These are phyloP conservation scores for Insectozyma bohioensis DNA, from an alignment of 1,139 yeast genomes.

Conservation along the genomic window DNA sequence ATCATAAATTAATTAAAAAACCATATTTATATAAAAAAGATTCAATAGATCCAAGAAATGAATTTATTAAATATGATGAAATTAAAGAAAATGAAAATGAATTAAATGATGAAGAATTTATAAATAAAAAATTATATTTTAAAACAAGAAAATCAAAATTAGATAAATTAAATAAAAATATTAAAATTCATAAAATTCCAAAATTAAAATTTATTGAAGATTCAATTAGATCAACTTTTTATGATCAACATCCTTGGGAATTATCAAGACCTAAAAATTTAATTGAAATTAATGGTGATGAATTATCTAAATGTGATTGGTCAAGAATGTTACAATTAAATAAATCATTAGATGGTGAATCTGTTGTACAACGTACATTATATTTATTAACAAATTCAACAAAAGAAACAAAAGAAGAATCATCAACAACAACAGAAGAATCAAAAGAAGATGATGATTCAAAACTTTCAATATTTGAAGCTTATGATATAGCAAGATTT, in stretches of 20 bases:
- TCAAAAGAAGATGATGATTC: too few relatives aligned
- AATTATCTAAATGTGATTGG: constrained; percentile 62
- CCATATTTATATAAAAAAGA: constrained; percentile 28
- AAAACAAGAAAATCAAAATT: constrained; percentile 47
- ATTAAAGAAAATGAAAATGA: constrained; percentile 1
- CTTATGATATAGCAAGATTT: constrained; percentile 82
- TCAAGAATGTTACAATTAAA: constrained; percentile 66
- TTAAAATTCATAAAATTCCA: constrained; percentile 51
- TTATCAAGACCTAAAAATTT: constrained; percentile 87
- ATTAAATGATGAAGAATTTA: too few relatives aligned
- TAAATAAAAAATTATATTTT: constrained; percentile 24
- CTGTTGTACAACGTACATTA: constrained; percentile 89
- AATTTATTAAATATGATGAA: constrained; percentile 4
- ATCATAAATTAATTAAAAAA: constrained; percentile 54
- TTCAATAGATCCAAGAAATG: constrained; percentile 21
- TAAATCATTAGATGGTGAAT: constrained; percentile 84
- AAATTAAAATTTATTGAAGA: constrained; percentile 77
- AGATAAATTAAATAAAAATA: constrained; percentile 31
- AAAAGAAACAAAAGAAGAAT: too few relatives aligned
- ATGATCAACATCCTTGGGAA: constrained; percentile 98
- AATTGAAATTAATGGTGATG: constrained; percentile 72
- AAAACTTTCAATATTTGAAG: constrained; percentile 41
- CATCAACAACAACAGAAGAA: too few relatives aligned
- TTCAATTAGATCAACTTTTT: constrained; percentile 74
- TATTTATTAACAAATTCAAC: constrained; percentile 59